These are phyloP conservation scores for Chenopodium album DNA, from an alignment of 148 eudicot species.

Conservation along the genomic window DNA sequence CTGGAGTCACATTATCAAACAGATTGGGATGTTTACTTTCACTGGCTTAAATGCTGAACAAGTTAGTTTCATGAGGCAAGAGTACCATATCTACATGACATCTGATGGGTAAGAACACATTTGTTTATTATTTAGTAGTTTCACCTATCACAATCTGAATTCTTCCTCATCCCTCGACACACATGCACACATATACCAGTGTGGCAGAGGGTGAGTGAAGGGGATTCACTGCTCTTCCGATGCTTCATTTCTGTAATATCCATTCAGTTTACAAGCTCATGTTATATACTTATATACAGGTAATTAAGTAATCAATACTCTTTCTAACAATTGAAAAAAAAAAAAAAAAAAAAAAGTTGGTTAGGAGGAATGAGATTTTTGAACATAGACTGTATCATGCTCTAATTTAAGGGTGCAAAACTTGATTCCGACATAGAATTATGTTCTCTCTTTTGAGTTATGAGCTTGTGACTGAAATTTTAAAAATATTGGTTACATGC, in stretches of 20 bases:
- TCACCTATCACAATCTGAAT: not conserved
- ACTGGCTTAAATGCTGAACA: slow-evolving; percentile 52
- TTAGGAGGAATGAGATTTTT: not conserved
- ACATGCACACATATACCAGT: not conserved
- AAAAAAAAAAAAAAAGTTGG: not conserved
- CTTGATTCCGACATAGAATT: not conserved
- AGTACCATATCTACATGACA: slow-evolving; percentile 58
- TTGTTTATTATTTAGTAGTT: not conserved
- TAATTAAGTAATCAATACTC: too few relatives aligned
- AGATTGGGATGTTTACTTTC: slow-evolving; percentile 61
- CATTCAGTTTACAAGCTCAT: too few relatives aligned
- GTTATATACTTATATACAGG: too few relatives aligned
- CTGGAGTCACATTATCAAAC: slow-evolving; percentile 59
- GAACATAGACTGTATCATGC: not conserved
- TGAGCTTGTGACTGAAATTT: not conserved
- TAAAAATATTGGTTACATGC: slow-evolving; percentile 10
- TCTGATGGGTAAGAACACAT: slow-evolving; percentile 44
- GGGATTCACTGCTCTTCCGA: not conserved
- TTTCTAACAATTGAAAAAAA: too few relatives aligned
- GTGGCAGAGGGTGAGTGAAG: not conserved
- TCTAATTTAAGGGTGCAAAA: not conserved
- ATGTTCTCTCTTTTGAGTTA: not conserved
- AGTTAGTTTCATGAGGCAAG: slow-evolving; percentile 42
- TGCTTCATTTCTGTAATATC: not conserved
- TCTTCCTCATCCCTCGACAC: not conserved